Evolutionary conservation across 805 yeast species (phyloP).

Genomic region (Komagataella populi): DNA sequence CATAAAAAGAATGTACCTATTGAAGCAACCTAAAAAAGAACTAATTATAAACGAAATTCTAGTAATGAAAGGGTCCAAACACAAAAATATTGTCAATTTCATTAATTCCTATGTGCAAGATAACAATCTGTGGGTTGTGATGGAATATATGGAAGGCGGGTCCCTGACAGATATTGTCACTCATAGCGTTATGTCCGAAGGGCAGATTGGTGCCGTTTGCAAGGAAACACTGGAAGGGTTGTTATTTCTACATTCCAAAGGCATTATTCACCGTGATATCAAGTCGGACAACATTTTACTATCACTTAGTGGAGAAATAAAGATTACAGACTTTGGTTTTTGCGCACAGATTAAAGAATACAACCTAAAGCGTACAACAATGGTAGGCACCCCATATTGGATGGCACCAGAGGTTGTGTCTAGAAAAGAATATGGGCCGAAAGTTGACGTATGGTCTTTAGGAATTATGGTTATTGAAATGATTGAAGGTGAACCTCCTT

Average conservation of each 20-base stretch:
- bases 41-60: conserved; percentile 89
- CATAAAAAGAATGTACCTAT: conserved; percentile 88
- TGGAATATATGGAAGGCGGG: conserved; percentile 99
- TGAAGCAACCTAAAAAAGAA: conserved; percentile 88
- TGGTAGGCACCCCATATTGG: conserved; percentile 99
- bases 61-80: conserved; percentile 93
- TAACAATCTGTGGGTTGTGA: conserved; percentile 90
- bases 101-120: conserved; percentile 81
- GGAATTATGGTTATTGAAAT: conserved; percentile 98
- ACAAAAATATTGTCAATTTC: conserved; percentile 89
- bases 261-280: conserved; percentile 92
- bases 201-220: conserved; percentile 87
- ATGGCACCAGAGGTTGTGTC: conserved; percentile 99
- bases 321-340: conserved; percentile 90
- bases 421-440: conserved; percentile 89
- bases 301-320: conserved; percentile 73
- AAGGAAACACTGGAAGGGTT: conserved; percentile 83
- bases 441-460: conserved; percentile 94
- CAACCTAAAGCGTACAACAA: conserved; percentile 82
- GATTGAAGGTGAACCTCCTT: conserved; percentile 99
- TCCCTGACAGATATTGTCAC: conserved; percentile 92
- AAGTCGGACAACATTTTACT: conserved; percentile 90
- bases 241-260: conserved; percentile 81
- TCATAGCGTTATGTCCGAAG: conserved; percentile 69
- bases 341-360: conserved; percentile 86